phyloP scores from a whole-genome alignment of 257 asterid species.

The Dorcoceras hygrometricum region DNA sequence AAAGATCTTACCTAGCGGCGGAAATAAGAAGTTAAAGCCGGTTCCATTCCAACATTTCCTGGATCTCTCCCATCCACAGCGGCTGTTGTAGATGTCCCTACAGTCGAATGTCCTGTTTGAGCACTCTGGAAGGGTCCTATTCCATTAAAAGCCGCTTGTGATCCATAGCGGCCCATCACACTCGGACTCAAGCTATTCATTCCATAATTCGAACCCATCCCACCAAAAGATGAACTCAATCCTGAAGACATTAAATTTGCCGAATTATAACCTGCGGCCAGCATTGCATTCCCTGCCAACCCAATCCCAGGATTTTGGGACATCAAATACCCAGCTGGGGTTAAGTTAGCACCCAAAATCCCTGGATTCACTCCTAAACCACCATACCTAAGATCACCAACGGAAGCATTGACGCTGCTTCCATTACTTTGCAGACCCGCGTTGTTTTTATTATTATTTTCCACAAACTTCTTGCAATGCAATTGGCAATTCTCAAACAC shows the following conservation, averaged over 20 bases:
- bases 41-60: slow-evolving; percentile 33
- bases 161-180: slow-evolving; percentile 48
- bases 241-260: slow-evolving; percentile 37
- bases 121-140: slow-evolving; percentile 44
- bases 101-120: slow-evolving; percentile 37
- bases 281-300: slow-evolving; percentile 40
- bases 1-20: slow-evolving; percentile 43
- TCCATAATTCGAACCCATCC: slow-evolving; percentile 49
- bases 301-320: slow-evolving; percentile 57
- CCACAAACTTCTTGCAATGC: slow-evolving; percentile 65
- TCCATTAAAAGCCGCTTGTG: slow-evolving; percentile 57
- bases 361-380: slow-evolving; percentile 39
- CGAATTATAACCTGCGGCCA: slow-evolving; percentile 47
- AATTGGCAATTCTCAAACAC: slow-evolving; percentile 62
- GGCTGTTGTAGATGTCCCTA: slow-evolving; percentile 34
- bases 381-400: slow-evolving; percentile 34
- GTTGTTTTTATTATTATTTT: slow-evolving; percentile 33
- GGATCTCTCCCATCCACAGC: slow-evolving; percentile 35
- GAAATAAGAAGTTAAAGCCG: slow-evolving; percentile 36
- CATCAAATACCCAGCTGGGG: slow-evolving; percentile 44
- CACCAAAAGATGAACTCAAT: slow-evolving; percentile 30
- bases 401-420: slow-evolving; percentile 19
- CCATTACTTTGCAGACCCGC: slow-evolving; percentile 18
- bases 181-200: slow-evolving; percentile 39
- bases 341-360: slow-evolving; percentile 30